Evolutionary conservation across 192 early-diverging fungal species (phyloP).

Genomic region (Coemansia sp.): DNA sequence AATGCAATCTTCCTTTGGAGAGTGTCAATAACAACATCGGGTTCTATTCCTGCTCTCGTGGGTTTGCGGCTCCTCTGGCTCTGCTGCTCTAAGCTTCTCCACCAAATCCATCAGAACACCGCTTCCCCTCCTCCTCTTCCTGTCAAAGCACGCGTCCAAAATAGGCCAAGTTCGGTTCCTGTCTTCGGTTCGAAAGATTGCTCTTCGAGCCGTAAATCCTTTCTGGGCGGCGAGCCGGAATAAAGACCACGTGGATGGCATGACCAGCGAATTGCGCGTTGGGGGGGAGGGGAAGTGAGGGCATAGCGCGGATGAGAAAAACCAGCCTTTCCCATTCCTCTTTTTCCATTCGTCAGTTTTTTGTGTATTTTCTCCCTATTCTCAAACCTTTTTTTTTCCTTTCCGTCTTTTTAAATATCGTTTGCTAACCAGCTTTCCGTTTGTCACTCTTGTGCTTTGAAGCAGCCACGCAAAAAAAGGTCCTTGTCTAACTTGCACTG

Average conservation of each 20-base stretch:
- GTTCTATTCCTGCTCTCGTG: background rate
- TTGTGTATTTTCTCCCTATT: slow-evolving; percentile 13
- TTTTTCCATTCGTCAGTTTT: slow-evolving; percentile 12
- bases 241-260: slow-evolving; percentile 1
- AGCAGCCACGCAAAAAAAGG: slow-evolving; percentile 5
- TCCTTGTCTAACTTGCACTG: slow-evolving; percentile 4
- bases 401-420: background rate
- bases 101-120: too few relatives aligned
- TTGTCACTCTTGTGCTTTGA: slow-evolving; percentile 4
- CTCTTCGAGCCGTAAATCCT: background rate
- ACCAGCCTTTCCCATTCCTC: background rate
- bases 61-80: background rate
- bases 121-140: too few relatives aligned
- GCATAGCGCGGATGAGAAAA: background rate
- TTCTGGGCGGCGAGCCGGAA: background rate
- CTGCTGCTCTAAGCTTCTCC: too few relatives aligned
- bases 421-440: background rate
- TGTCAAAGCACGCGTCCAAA: too few relatives aligned
- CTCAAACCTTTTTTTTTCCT: slow-evolving; percentile 2
- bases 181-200: background rate
- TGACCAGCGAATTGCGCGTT: slow-evolving; percentile 5
- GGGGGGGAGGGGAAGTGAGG: background rate
- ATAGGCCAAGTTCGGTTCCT: too few relatives aligned
- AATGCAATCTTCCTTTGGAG: background rate
- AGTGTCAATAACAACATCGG: background rate